Evolutionary conservation across 2,329 filamentous ascomycete genomes (phyloP), one percentile per base, ranked within the genome.

Genomic region (Amphichorda felina): DNA sequence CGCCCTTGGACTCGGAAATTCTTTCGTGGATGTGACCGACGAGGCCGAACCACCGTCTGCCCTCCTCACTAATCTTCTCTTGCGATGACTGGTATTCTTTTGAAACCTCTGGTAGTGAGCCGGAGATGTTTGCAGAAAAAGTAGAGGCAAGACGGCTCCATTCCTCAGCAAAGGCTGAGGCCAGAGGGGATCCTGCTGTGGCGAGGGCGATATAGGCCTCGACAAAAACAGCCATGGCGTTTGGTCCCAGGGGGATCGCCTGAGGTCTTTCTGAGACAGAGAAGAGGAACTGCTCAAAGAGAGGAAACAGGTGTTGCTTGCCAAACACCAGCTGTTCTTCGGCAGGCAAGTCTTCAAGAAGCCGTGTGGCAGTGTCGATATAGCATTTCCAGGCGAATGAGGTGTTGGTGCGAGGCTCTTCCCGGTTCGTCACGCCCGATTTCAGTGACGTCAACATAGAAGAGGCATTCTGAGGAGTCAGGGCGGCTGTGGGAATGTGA

Each of bases 101-200:
- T 0, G 86, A 87, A 38, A 89, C 77, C 50, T 89, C 86, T 1
- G 88, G 86, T 5, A 84, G 68, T 0, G 86, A 93, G 5, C 74
- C 72, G 36, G 77, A 78, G 38, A 94, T 76, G 26, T 72, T 68
- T 22, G 75, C 64, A 18, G 79, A 63, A n/a, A 94, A 59, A 0
- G 66, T 54, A 1, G 71, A 60, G 0, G 74, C 71, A n/a, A 86
- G 56, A 2, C 61, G 61, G 3, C 63, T 54, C 83, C 84, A 91
- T 42, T 79, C 64, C 3, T 64, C 54, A 13, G 62, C 53, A 0
- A 83, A 61, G 1, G 70, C 60, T 0, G 68, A 54, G 4, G 77
- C 44, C 2, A 64, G 56, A 1, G 57, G 38, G 9, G 60, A 57
- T 2, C 59, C 51, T 1, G 61, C 54, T 7, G 60, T 54, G 3